These are phyloP conservation scores for Iberis amara DNA, from an alignment of 441 rosid genomes.

Conservation along the genomic window DNA sequence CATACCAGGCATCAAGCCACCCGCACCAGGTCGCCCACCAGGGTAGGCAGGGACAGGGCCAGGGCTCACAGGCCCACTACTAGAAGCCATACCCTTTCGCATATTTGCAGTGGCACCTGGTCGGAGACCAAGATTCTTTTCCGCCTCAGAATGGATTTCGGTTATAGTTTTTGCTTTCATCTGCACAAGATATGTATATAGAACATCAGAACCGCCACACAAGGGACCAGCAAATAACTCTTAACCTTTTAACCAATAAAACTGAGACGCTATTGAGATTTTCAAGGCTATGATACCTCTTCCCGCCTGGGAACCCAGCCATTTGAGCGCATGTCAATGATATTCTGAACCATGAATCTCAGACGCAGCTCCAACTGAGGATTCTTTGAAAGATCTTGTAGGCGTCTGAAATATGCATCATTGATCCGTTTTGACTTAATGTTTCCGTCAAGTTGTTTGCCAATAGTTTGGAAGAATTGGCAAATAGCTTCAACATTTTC, in stretches of 20 bases:
- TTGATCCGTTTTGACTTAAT: constrained; percentile 53
- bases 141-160: constrained; percentile 93
- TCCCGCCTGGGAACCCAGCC: constrained; percentile 53
- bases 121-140: constrained; percentile 78
- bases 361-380: constrained; percentile 65
- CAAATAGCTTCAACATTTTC: constrained; percentile 88
- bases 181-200: constrained; percentile 35
- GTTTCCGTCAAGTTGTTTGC: constrained; percentile 72
- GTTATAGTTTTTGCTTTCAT: constrained; percentile 84
- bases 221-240: not conserved
- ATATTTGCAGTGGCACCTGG: constrained; percentile 90
- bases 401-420: constrained; percentile 48
- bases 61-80: constrained; percentile 4
- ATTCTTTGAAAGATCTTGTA: constrained; percentile 49
- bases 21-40: constrained; percentile 65
- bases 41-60: not conserved
- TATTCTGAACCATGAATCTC: constrained; percentile 71
- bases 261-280: not conserved
- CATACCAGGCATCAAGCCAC: constrained; percentile 99
- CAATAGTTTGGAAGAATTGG: constrained; percentile 69
- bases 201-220: constrained; percentile 1
- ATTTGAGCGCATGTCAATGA: constrained; percentile 40
- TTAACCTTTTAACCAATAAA: constrained; percentile 17
- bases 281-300: constrained; percentile 32
- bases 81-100: constrained; percentile 51